Evolutionary conservation across 176 grass and related monocot species (phyloP), one percentile per base, ranked within the genome.

Genomic region (Eleusine indica): DNA sequence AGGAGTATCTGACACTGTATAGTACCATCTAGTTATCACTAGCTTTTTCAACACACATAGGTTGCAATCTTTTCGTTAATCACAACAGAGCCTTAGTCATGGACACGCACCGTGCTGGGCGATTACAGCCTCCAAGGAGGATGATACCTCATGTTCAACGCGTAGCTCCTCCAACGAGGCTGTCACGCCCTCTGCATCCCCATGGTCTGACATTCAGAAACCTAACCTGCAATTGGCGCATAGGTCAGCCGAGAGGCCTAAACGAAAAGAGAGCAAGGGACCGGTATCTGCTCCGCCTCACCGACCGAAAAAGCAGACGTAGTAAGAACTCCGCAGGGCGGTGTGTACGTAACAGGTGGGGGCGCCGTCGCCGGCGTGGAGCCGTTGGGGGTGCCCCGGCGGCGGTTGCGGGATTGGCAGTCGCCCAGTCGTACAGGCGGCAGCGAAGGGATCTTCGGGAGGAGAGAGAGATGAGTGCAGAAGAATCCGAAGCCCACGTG

Each of bases 91-190:
- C 47, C 78, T 21, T 40, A 25, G 32, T 21, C 25, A 77, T 15
- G 16, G 66, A 66, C 22, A 64, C 58, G 15, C 37, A 91, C 85
- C 89, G 46, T 71, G 32, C 12, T 0, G 70, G 13, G n/a, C n/a
- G 9, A 53, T 3, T 84, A n/a, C 62, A 17, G 9, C 11, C 38
- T 65, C n/a, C 32, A 12, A 30, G 4, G 80, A 61, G 0, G 80
- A 68, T 29, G 75, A 47, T 30, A 71, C 64, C 11, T 80, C 76
- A 11, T 80, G 19, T 12, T 84, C 76, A 17, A 91, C 39, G 0
- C 47, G 66, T 53, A 91, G 18, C 14, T 77, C 53, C 30, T 11
- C 85, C 42, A 87, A 18, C 37, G 81, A 81, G 4, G 28, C 3
- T 8, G 18, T 56, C 43, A 87, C 37, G 29, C 76, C 29, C 13